Evolutionary conservation across 2,329 filamentous ascomycete genomes (phyloP), one percentile per base, ranked within the genome.

Genomic region (Hypomyces rosellus): DNA sequence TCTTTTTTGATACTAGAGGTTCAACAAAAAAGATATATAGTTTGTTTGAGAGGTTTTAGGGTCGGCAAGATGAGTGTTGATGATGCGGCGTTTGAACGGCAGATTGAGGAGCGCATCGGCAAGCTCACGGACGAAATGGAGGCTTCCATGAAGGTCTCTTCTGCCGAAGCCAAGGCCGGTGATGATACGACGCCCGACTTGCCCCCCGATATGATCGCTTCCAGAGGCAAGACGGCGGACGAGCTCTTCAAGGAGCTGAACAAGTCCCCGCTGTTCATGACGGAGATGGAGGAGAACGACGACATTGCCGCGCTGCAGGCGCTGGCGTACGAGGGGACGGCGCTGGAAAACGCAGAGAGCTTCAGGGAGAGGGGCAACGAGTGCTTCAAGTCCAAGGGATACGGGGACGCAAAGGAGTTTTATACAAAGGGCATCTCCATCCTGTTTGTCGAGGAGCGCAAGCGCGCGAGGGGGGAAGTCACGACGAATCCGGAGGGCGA

Each of bases 361-460:
- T 96, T 96, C 73, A 89, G 93, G 61, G 86, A 92, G 65, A 88
- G 89, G 58, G 93, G 93, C 34, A 99, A 99, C 66, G 92, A 97
- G 61, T 84, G 81, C 62, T 95, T 95, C 64, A 77, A 79, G 59
- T 76, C 76, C 49, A 84, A 83, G 67, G 76, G 81, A 44, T 96
- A 86, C 82, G 74, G 69, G 22, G 90, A 97, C 67, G 93, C 91
- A 4, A 85, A 86, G 64, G 90, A 96, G 67, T 96, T 91, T 67
- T 99, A 99, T 67, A 81, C 79, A 30, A 93, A 95, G 71, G 91
- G 85, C n/a, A 76, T 96, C 47, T 73, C 81, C 11, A 80, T 95
- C 6, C 70, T 96, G 15, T 75, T 77, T 11, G 73, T 73, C 5
- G 85, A 87, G 66, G 80, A 88, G 63, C 67, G 70, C 50, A 78